Base-by-base conservation (phyloP, 2,329 filamentous ascomycete species). In the Fusarium avenaceum region DNA sequence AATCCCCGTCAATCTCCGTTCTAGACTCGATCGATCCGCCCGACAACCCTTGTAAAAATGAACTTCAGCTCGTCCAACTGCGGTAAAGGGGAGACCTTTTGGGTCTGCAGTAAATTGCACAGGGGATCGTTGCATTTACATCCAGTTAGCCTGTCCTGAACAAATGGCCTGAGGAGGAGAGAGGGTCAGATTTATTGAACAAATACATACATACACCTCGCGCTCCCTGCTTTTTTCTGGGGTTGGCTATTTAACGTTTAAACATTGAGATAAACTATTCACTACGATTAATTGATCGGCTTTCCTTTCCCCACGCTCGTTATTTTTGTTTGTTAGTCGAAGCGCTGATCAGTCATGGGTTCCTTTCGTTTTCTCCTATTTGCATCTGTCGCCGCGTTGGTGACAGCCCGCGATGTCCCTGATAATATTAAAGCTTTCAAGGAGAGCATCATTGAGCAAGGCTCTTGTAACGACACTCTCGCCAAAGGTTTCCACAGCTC, bases 351-450 rank as follows among this genome's bases (percentile, higher is more conserved):
- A 30, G 10, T 24, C 33, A 73, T 73, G 70, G 47, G 59, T 53
- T 59, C 63, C 56, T 64, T 74, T 50, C 71, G 68, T 47, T 44
- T 49, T 32, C 53, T 71, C 24, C 65, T 75, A 13, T 51, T 75
- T 19, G 63, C 72, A 15, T 70, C 71, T 5, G 43, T 78, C n/a
- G 48, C 75, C 26, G 70, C 70, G 39, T 20, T 72, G 5, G 67
- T 69, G 10, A 51, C 70, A 8, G 69, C 74, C n/a, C 77, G 76
- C 47, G 75, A 80, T 20, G 62, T 84, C 5, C 82, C 83, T 14
- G 63, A 72, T 44, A 84, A 83, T 59, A 73, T 84, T 20, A 72
- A 76, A 46, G 69, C 57, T 52, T 80, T 84, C 57, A 82, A 82
- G 71, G 75, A 83, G 56, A 76, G 74, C 53, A 72, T 84, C 62